These are phyloP conservation scores for Fusarium bulbicola DNA, from an alignment of 2,329 filamentous ascomycete species.

Conservation along the genomic window DNA sequence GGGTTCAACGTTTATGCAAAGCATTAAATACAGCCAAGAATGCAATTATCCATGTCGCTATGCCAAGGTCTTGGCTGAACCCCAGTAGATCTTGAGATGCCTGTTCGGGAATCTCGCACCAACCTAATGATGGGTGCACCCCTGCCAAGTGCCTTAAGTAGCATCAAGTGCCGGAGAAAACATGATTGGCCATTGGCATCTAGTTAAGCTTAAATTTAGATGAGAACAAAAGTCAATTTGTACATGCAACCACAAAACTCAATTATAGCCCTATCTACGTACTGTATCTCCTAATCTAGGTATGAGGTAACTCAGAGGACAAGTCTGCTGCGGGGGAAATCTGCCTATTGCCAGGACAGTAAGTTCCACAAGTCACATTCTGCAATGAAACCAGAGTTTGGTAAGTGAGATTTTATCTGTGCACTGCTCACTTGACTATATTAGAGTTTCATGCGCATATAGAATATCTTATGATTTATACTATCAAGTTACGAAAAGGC, in stretches of 20 bases:
- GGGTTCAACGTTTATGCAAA: not conserved
- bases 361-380: not conserved
- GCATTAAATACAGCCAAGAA: not conserved
- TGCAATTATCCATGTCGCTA: not conserved
- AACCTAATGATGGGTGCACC: not conserved
- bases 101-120: not conserved
- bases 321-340: not conserved
- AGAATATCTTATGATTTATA: slow-evolving; percentile 2
- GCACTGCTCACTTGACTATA: not conserved
- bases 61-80: slow-evolving; percentile 20
- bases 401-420: not conserved
- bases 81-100: not conserved
- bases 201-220: slow-evolving; percentile 1
- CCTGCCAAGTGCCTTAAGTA: not conserved
- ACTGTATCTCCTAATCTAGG: not conserved
- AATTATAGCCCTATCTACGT: not conserved
- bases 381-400: not conserved
- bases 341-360: not conserved
- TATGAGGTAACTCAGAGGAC: not conserved
- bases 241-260: not conserved
- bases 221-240: not conserved
- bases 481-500: not conserved
- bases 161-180: not conserved
- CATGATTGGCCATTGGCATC: not conserved
- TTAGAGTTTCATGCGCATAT: not conserved